Conservation (phyloP, 495 filamentous ascomycete species). For the Immersiella caudata region DNA sequence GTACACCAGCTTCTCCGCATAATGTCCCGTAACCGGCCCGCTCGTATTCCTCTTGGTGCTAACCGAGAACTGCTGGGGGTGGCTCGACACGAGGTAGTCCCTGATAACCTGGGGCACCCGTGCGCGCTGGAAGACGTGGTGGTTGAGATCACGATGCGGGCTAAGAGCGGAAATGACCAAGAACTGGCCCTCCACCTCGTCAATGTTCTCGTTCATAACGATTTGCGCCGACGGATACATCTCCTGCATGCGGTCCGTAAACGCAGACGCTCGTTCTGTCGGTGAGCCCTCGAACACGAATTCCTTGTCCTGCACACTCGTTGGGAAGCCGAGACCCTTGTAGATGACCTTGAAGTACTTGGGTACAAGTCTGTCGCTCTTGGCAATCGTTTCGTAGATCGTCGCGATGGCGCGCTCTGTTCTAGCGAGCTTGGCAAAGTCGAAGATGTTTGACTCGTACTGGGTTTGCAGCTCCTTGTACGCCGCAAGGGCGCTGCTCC, state of each 20-base stretch:
- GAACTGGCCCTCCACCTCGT: conserved; percentile 89
- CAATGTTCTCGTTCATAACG: conserved; percentile 66
- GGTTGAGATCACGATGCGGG: conserved; percentile 76
- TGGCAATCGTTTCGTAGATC: conserved; percentile 85
- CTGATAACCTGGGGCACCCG: conserved; percentile 80
- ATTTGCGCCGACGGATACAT: conserved; percentile 89
- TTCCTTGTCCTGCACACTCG: conserved; percentile 80
- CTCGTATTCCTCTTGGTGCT: conserved; percentile 67
- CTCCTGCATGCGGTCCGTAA: conserved; percentile 91
- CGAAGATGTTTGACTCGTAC: conserved; percentile 86
- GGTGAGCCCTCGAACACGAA: conserved; percentile 86
- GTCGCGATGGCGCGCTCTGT: conserved; percentile 90
- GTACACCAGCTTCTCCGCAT: conserved; percentile 84
- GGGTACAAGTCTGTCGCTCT: conserved; percentile 73
- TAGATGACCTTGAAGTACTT: conserved; percentile 93
- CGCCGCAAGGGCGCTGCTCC: conserved; percentile 84
- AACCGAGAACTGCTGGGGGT: conserved; percentile 72
- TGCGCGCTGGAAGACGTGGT: conserved; percentile 86
- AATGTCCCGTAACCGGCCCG: conserved; percentile 68
- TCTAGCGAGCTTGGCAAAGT: conserved; percentile 88
- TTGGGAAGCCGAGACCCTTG: conserved; percentile 86
- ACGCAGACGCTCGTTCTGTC: conserved; percentile 73
- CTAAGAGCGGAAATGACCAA: conserved; percentile 80
- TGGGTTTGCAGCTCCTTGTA: conserved; percentile 89
- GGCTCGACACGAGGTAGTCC: conserved; percentile 78